Evolutionary conservation across 2,329 filamentous ascomycete genomes (phyloP).

Genomic region (Fusarium sp.): DNA sequence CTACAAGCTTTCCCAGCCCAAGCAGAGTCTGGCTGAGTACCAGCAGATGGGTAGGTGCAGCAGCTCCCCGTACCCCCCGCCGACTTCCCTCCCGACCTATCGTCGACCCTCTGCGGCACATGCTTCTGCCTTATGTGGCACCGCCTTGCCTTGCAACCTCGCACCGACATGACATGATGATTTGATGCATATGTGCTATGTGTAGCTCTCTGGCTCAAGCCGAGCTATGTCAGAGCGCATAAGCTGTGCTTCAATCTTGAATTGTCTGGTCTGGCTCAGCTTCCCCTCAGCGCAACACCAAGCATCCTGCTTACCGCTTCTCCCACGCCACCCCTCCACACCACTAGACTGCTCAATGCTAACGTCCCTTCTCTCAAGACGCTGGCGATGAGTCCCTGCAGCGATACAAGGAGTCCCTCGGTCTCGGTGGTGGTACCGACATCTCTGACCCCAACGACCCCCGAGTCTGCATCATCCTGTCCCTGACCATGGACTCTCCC

Average conservation of each 20-base stretch:
- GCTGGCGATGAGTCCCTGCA: conserved; percentile 91
- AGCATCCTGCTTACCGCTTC: neutral
- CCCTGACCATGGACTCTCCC: conserved; percentile 86
- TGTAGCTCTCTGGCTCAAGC: neutral
- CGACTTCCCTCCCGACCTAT: neutral
- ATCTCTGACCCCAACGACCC: conserved; percentile 83
- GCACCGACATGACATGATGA: conserved; percentile 20
- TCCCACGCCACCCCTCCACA: neutral
- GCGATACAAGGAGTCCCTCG: conserved; percentile 97
- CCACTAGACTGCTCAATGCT: conserved; percentile 15
- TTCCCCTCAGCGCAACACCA: neutral
- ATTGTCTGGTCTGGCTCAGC: neutral
- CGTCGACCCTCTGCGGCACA: conserved; percentile 24
- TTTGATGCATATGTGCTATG: conserved; percentile 3
- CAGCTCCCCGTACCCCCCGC: neutral
- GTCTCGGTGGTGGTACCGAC: conserved; percentile 78
- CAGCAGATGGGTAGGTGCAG: conserved; percentile 82
- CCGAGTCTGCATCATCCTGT: conserved; percentile 92
- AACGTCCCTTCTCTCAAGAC: conserved; percentile 55
- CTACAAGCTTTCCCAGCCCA: conserved; percentile 96
- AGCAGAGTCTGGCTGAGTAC: conserved; percentile 97
- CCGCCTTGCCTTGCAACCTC: conserved; percentile 11
- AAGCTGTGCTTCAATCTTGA: neutral
- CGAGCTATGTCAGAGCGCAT: neutral
- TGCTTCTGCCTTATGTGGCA: conserved; percentile 14